Evolutionary conservation across 352 stramenopile species (phyloP).

Genomic region (Globisporangium carolinianum): DNA sequence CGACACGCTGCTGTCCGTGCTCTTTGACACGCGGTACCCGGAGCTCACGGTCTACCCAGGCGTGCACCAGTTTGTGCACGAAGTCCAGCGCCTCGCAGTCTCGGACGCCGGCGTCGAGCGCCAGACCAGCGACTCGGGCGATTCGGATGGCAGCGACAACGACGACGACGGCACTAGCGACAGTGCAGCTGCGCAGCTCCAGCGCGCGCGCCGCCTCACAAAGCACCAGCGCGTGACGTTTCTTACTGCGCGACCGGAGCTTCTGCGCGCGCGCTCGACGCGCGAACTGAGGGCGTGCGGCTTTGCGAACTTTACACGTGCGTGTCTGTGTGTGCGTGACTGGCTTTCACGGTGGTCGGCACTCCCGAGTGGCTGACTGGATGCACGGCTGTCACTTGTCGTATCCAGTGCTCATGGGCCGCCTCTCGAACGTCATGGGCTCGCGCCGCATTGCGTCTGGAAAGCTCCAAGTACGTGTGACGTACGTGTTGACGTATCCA

Average conservation of each 20-base stretch:
- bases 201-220: background rate
- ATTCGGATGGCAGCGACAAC: constrained; percentile 17
- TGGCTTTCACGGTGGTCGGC: background rate
- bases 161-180: background rate
- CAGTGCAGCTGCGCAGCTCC: background rate
- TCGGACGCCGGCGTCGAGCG: constrained; percentile 14
- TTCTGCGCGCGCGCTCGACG: constrained; percentile 56
- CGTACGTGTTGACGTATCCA: background rate
- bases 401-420: constrained; percentile 58
- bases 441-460: constrained; percentile 56
- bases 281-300: constrained; percentile 58
- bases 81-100: constrained; percentile 42
- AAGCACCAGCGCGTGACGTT: constrained; percentile 55
- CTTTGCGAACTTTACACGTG: constrained; percentile 75
- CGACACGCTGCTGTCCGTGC: constrained; percentile 66
- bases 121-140: constrained; percentile 3
- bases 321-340: constrained; percentile 8
- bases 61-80: constrained; percentile 77
- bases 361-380: too few relatives aligned
- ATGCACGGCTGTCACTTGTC: too few relatives aligned
- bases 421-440: constrained; percentile 55
- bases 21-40: constrained; percentile 78
- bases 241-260: constrained; percentile 63
- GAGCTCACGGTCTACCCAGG: constrained; percentile 78
- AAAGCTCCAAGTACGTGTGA: constrained; percentile 44